phyloP scores from a whole-genome alignment of 108 stramenopile species.

The Fragilaria crotonensis region DNA sequence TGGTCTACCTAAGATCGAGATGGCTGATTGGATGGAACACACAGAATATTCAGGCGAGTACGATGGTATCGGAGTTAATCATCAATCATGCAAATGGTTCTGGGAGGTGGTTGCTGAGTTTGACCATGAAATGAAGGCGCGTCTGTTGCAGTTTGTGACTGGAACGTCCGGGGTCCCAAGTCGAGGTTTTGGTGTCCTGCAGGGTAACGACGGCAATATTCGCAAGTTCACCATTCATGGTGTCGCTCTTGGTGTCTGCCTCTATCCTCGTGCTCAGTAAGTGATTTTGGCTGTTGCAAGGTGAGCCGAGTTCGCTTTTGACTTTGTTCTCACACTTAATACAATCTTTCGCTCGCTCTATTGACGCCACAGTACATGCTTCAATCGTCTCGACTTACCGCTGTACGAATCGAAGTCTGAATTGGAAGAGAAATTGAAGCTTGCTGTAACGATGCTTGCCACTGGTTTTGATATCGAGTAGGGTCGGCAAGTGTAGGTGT shows the following conservation, averaged over 20 bases:
- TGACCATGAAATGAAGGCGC: constrained; percentile 88
- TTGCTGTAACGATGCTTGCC: constrained; percentile 89
- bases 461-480: too few species aligned
- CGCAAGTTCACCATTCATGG: constrained; percentile 93
- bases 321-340: too few species aligned
- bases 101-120: constrained; percentile 91
- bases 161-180: constrained; percentile 92
- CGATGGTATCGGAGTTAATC: constrained; percentile 43
- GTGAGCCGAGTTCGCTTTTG: too few species aligned
- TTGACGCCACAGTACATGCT: constrained; percentile 67
- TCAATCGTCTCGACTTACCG: constrained; percentile 98
- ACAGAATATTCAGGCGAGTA: constrained; percentile 91
- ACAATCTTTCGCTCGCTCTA: too few species aligned
- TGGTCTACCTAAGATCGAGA: constrained; percentile 92
- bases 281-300: constrained; percentile 22
- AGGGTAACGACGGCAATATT: constrained; percentile 91
- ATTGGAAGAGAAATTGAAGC: constrained; percentile 69
- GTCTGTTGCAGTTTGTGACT: constrained; percentile 96
- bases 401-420: constrained; percentile 79
- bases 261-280: constrained; percentile 92
- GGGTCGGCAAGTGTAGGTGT: too few species aligned
- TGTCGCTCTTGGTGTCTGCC: constrained; percentile 49
- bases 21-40: constrained; percentile 84
- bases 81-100: constrained; percentile 86
- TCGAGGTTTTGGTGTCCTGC: constrained; percentile 87